A percentile compares a stretch with the other conserved stretches of the same genome.
Conservation (phyloP, 2,329 filamentous ascomycete genomes). For the Myriosclerotinia duriaeana region DNA sequence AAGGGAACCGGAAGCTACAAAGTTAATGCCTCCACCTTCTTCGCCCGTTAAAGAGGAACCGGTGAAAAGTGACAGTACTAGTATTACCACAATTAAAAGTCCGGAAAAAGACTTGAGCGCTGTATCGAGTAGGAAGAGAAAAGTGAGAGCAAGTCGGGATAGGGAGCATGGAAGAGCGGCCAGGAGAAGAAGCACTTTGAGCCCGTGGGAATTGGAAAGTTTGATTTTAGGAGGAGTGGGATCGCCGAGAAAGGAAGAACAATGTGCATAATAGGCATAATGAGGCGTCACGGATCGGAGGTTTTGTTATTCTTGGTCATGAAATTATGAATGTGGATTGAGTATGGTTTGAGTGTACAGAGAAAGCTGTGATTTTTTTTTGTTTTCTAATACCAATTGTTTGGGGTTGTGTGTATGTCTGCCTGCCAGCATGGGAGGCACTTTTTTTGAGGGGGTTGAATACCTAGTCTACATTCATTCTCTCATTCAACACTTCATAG, state of each 20-base stretch:
- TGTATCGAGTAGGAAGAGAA: slow-evolving; percentile 42
- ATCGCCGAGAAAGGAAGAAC: slow-evolving; percentile 20
- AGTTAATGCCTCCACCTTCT: slow-evolving; percentile 40
- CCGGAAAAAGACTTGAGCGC: slow-evolving; percentile 24
- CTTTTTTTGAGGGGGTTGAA: background rate
- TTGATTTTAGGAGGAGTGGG: slow-evolving; percentile 50
- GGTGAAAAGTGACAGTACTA: slow-evolving; percentile 21
- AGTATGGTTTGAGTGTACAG: slow-evolving; percentile 11
- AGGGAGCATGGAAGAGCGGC: slow-evolving; percentile 48
- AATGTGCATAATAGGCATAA: slow-evolving; percentile 1
- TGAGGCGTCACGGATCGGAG: slow-evolving; percentile 11
- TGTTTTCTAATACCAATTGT: slow-evolving; percentile 3
- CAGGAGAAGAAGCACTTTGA: slow-evolving; percentile 71
- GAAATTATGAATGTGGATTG: slow-evolving; percentile 18
- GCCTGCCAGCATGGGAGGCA: background rate
- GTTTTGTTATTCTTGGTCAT: slow-evolving; percentile 10
- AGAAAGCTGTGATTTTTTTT: background rate
- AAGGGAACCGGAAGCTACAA: slow-evolving; percentile 27
- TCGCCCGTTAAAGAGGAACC: slow-evolving; percentile 31
- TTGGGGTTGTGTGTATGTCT: background rate
- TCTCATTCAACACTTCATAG: background rate
- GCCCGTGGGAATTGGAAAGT: slow-evolving; percentile 70
- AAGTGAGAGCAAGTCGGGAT: slow-evolving; percentile 42
- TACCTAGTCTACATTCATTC: background rate
- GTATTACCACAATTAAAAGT: slow-evolving; percentile 4